Evolutionary conservation across 1,284 basidiomycete genomes (phyloP), one percentile per base, ranked within the genome.

Genomic region (Moesziomyces sp.): DNA sequence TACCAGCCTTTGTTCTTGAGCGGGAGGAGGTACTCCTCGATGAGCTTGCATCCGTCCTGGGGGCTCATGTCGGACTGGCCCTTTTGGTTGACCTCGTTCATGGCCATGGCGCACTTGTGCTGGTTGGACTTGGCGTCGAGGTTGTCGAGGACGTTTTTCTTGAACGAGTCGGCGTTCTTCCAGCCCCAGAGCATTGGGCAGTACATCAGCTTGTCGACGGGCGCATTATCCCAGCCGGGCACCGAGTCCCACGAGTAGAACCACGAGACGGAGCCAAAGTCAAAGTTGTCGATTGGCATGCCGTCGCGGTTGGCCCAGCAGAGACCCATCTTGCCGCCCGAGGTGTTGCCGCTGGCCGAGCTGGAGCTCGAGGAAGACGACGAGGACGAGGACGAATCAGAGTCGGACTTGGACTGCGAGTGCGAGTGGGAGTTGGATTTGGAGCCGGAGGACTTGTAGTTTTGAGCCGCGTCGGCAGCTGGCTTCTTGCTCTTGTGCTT

Each of bases 151-250:
- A 81, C 77, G 40, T 78, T 56, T 43, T 66, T 48, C 47, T 65
- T 52, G 74, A 79, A 81, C 35, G 58, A 59, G 24, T 57, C 59
- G 47, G 52, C 46, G 48, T 77, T 74, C 56, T 65, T 71, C 38
- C 51, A 46, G 10, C 79, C 79, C 79, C 79, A 81, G 13, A 81
- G 77, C 79, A 81, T 81, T n/a, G 79, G 77, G 52, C 77, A 81
- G 61, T 78, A 77, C 54, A 73, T 74, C 49, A 80, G 71, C 40
- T 74, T 58, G 54, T 77, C 71, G 11, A 71, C 66, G 3, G 77
- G 73, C 8, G 69, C 69, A 10, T 35, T 40, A 19, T 61, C 65
- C 76, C 76, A 78, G 3, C 73, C 68, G 16, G 79, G 79, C 14
- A 55, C 68, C 5, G 63, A 47, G 42, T 61, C 61, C 78, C 79